Evolutionary conservation across 805 yeast species (phyloP).

Genomic region (Zygoascus biomembranicola): DNA sequence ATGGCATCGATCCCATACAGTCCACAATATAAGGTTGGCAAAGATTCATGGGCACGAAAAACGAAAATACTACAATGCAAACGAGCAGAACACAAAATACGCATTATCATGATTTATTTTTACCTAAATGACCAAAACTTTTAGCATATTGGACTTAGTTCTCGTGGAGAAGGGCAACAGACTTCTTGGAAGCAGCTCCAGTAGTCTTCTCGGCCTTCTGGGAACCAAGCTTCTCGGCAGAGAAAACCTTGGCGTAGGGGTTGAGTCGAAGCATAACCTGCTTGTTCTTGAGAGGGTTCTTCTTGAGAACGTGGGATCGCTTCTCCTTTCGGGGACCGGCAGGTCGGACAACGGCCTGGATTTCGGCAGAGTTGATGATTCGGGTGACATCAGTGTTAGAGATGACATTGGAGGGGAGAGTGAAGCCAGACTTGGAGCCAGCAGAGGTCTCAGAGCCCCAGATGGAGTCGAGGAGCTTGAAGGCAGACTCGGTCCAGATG

Average conservation of each 20-base stretch:
- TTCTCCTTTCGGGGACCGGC: constrained; percentile 91
- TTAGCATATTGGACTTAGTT: constrained; percentile 17
- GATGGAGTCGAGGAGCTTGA: constrained; percentile 91
- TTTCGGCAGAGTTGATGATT: constrained; percentile 97
- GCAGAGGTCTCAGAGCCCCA: constrained; percentile 91
- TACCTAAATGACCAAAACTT: background rate
- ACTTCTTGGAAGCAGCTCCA: constrained; percentile 30
- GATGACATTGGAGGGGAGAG: constrained; percentile 90
- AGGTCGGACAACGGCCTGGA: constrained; percentile 94
- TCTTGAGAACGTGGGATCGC: constrained; percentile 94
- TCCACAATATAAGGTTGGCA: too few species aligned
- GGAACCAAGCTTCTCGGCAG: constrained; percentile 86
- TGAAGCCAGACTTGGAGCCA: constrained; percentile 72
- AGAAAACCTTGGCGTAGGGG: constrained; percentile 98
- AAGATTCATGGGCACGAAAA: too few species aligned
- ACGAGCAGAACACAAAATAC: too few species aligned
- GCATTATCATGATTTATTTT: background rate
- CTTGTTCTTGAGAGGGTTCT: constrained; percentile 99
- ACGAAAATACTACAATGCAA: too few species aligned
- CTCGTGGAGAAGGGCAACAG: constrained; percentile 26
- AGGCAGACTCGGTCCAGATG: constrained; percentile 99
- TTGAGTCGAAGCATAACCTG: constrained; percentile 95
- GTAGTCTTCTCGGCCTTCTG: constrained; percentile 60
- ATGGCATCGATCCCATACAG: too few species aligned
- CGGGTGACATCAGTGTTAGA: constrained; percentile 94